Percentiles rank a stretch among this genome's conserved stretches.
Conservation (phyloP, 352 stramenopile species). For the Phytophthora podocarpi region DNA sequence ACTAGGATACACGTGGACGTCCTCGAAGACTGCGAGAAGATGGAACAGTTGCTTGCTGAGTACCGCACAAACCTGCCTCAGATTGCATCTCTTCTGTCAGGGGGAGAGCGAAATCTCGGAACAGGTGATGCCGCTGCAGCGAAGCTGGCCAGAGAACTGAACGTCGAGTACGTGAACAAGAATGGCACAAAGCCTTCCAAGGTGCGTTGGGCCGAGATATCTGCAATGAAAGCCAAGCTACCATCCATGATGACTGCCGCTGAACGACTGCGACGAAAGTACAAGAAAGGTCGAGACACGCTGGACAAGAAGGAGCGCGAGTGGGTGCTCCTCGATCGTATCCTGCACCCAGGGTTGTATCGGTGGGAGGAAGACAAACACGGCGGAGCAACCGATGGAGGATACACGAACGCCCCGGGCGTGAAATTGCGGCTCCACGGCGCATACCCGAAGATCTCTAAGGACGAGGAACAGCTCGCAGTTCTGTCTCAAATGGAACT, state of each 20-base stretch:
- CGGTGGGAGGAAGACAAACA: slow-evolving; percentile 65
- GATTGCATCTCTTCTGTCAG: slow-evolving; percentile 53
- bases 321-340: slow-evolving; percentile 78
- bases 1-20: slow-evolving; percentile 69
- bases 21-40: slow-evolving; percentile 59
- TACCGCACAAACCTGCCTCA: slow-evolving; percentile 58
- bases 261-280: slow-evolving; percentile 75
- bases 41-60: slow-evolving; percentile 60
- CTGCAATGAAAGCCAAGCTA: slow-evolving; percentile 74
- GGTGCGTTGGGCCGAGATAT: slow-evolving; percentile 73
- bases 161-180: slow-evolving; percentile 63
- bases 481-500: slow-evolving; percentile 67
- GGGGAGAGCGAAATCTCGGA: slow-evolving; percentile 1
- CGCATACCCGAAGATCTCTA: slow-evolving; percentile 51
- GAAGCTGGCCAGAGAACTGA: slow-evolving; percentile 58
- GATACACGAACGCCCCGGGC: slow-evolving; percentile 22
- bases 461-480: slow-evolving; percentile 69
- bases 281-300: slow-evolving; percentile 69
- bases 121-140: slow-evolving; percentile 54
- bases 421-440: slow-evolving; percentile 53
- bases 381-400: slow-evolving; percentile 24
- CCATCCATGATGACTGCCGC: slow-evolving; percentile 81
- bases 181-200: slow-evolving; percentile 54
- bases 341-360: slow-evolving; percentile 66
- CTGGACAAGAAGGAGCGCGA: slow-evolving; percentile 79